A percentile compares a stretch with the other conserved stretches of the same genome.
Evolutionary conservation across 441 rosid genomes (phyloP).

Genomic region (Brassica hybrid): DNA sequence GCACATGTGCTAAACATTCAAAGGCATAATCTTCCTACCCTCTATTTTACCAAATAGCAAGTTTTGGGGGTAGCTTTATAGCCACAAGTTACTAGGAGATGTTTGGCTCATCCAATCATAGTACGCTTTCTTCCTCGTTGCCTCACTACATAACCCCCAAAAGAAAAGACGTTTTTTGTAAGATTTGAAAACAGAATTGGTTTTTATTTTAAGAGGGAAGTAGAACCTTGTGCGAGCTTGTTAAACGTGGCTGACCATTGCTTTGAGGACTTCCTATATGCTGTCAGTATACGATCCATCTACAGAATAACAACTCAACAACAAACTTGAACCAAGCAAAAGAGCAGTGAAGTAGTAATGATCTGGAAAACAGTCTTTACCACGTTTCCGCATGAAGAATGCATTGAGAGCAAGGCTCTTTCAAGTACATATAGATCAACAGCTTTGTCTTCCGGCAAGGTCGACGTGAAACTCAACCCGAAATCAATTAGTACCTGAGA

Average conservation of each 20-base stretch:
- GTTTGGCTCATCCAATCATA: slow-evolving; percentile 75
- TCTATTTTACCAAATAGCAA: background rate
- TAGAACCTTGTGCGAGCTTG: slow-evolving; percentile 90
- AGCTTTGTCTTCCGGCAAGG: slow-evolving; percentile 93
- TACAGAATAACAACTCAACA: slow-evolving; percentile 32
- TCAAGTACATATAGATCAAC: slow-evolving; percentile 97
- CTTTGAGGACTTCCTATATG: slow-evolving; percentile 88
- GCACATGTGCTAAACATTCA: background rate
- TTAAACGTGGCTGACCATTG: slow-evolving; percentile 94
- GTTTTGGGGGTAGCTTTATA: background rate
- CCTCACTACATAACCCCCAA: slow-evolving; percentile 57
- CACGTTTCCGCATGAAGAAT: slow-evolving; percentile 96
- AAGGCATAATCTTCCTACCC: background rate
- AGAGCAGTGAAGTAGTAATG: background rate
- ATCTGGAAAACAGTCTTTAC: slow-evolving; percentile 47
- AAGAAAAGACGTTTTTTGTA: background rate
- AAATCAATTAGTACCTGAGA: slow-evolving; percentile 71
- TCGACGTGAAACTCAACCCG: slow-evolving; percentile 91
- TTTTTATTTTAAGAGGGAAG: background rate
- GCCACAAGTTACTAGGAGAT: background rate
- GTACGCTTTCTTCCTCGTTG: slow-evolving; percentile 93
- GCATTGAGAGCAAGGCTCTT: slow-evolving; percentile 91
- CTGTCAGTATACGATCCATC: slow-evolving; percentile 84
- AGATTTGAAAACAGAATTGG: background rate
- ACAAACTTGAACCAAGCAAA: background rate